These are phyloP conservation scores for Umbilicus rupestris DNA, from an alignment of 164 flowering plant species.

Conservation along the genomic window DNA sequence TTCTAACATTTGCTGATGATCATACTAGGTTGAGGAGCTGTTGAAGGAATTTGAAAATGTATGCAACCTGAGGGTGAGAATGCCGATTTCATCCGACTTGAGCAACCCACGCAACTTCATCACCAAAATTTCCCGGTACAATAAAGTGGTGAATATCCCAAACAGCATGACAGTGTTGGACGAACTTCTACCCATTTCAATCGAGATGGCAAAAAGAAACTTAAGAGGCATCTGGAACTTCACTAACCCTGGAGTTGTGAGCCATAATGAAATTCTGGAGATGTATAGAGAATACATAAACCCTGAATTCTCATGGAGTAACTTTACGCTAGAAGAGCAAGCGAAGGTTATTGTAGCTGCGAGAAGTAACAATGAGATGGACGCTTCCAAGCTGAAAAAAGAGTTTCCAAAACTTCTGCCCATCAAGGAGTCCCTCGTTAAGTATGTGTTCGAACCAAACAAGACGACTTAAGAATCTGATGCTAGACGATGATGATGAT, in stretches of 20 bases:
- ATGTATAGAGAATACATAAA: constrained; percentile 62
- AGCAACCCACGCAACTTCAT: constrained; percentile 70
- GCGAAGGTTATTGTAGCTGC: constrained; percentile 66
- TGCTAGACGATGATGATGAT: not conserved
- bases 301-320: constrained; percentile 38
- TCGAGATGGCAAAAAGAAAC: constrained; percentile 73
- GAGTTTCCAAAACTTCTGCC: constrained; percentile 63
- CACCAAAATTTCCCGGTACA: constrained; percentile 53
- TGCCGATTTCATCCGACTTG: constrained; percentile 71
- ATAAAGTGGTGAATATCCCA: constrained; percentile 61
- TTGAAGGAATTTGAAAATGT: constrained; percentile 59
- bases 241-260: constrained; percentile 64
- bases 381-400: constrained; percentile 50
- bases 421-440: constrained; percentile 59
- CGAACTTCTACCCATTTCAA: constrained; percentile 60
- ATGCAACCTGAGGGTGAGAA: constrained; percentile 60
- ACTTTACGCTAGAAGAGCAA: constrained; percentile 68
- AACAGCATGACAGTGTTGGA: constrained; percentile 73
- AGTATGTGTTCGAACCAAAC: constrained; percentile 62
- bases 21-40: constrained; percentile 57
- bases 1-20: not conserved
- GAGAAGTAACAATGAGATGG: constrained; percentile 70
- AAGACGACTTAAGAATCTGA: constrained; percentile 16
- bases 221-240: constrained; percentile 60
- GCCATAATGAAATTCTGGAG: constrained; percentile 68